Evolutionary conservation across 2,329 filamentous ascomycete genomes (phyloP), one percentile per base, ranked within the genome.

Genomic region (Fusarium falciforme): DNA sequence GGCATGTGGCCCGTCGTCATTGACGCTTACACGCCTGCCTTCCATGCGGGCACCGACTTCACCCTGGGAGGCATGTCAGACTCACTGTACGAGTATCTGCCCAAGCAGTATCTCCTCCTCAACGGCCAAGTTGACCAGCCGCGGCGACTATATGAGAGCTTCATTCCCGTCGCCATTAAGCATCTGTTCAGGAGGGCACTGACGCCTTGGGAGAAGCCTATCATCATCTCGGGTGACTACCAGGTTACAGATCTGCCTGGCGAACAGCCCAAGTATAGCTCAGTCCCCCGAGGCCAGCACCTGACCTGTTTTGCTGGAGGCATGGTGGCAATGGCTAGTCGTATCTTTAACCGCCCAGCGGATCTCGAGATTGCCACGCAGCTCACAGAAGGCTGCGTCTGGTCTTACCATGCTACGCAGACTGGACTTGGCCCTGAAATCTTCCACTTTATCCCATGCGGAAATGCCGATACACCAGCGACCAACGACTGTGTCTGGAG

Each of bases 161-260:
- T 86, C 76, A 81, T 81, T 40, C 77, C 68, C 16, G 86, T 79
- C 77, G 92, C 83, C 10, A 78, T 90, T 69, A 85, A 89, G 64
- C 83, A 91, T 67, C 84, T 94, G n/a, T 87, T 94, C 67, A 94
- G 90, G 81, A 86, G 89, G 17, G 92, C 93, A 0, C 89, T 93
- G 85, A 86, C 89, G 4, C 89, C 89, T 2, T 83, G 83, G n/a
- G 82, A 85, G 12, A 85, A 86, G 9, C 87, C 92, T 66, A 88
- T 94, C 31, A 85, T 94, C 12, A 84, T 93, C 22, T 86, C 91
- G 0, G 91, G 91, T n/a, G 86, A 87, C 27, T 83, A 85, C 9
- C 84, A 74, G 27, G 79, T 82, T n/a, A 77, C 38, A 44, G 66
- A 61, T 55, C 52, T 71, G 29, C 71, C 72, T n/a, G 70, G 75